phyloP scores from a whole-genome alignment of 2,329 filamentous ascomycete genomes.

The Alternaria sp. region DNA sequence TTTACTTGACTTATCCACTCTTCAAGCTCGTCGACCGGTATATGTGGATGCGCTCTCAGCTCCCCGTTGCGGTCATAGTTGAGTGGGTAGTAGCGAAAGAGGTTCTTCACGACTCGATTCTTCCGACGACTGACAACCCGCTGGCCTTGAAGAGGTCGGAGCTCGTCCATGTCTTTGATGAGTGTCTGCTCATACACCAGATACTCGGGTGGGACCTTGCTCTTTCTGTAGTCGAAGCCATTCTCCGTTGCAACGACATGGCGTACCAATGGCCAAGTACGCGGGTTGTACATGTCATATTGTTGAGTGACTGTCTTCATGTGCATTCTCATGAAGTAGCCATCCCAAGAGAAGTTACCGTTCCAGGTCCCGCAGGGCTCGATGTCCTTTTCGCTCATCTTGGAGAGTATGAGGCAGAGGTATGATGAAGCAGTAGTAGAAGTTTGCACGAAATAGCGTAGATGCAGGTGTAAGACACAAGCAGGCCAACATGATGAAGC shows the following conservation, averaged over 20 bases:
- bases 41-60: neutral
- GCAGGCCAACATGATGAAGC: neutral
- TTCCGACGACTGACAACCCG: neutral
- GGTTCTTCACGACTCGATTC: neutral
- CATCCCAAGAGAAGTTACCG: neutral
- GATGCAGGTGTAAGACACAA: neutral
- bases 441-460: neutral
- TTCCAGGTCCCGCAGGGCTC: neutral
- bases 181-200: neutral
- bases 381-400: neutral
- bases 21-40: neutral
- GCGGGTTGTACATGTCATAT: neutral
- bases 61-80: neutral
- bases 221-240: neutral
- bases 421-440: neutral
- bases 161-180: neutral
- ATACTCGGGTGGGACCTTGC: neutral
- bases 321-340: neutral
- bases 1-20: neutral
- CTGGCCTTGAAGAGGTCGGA: neutral
- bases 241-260: neutral
- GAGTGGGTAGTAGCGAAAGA: neutral
- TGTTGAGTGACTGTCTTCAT: neutral
- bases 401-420: neutral
- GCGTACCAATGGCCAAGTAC: neutral